Conservation (phyloP, 169 alveolate species). For the Eimeria praecox region DNA sequence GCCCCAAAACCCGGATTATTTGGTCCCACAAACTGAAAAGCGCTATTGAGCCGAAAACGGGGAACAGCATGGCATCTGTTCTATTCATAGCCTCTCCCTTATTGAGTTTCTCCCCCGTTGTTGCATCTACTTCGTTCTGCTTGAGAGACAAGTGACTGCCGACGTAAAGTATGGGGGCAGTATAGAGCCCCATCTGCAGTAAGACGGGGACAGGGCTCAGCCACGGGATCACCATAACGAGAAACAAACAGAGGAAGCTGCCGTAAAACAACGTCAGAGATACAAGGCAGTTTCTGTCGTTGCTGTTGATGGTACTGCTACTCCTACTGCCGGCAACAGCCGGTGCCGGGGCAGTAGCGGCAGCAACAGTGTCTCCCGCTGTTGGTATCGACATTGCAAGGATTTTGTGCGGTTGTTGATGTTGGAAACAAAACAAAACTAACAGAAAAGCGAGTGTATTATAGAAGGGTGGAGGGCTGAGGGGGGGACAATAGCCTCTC, state of each 20-base stretch:
- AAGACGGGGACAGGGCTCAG: constrained; percentile 80
- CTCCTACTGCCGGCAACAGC: constrained; percentile 34
- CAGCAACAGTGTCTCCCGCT: constrained; percentile 46
- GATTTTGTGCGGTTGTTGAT: neutral
- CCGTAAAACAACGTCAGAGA: constrained; percentile 60
- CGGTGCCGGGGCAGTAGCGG: constrained; percentile 11
- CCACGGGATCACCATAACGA: constrained; percentile 45
- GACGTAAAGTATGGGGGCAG: constrained; percentile 85
- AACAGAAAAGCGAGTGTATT: neutral
- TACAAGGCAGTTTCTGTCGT: neutral
- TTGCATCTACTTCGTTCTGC: constrained; percentile 80
- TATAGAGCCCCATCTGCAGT: constrained; percentile 85
- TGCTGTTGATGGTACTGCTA: constrained; percentile 7
- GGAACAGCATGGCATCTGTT: constrained; percentile 92
- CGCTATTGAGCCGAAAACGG: constrained; percentile 92
- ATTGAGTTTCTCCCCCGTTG: constrained; percentile 87
- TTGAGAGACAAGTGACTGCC: constrained; percentile 85
- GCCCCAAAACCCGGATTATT: too few species aligned
- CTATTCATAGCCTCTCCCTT: constrained; percentile 90
- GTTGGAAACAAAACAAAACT: neutral
- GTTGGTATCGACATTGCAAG: neutral
- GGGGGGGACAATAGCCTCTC: neutral
- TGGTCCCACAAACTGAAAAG: constrained; percentile 89
- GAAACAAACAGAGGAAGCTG: constrained; percentile 45
- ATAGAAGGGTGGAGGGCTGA: too few species aligned